Evolutionary conservation across 257 asterid genomes (phyloP).

Genomic region (Capsicum rhomboideum): DNA sequence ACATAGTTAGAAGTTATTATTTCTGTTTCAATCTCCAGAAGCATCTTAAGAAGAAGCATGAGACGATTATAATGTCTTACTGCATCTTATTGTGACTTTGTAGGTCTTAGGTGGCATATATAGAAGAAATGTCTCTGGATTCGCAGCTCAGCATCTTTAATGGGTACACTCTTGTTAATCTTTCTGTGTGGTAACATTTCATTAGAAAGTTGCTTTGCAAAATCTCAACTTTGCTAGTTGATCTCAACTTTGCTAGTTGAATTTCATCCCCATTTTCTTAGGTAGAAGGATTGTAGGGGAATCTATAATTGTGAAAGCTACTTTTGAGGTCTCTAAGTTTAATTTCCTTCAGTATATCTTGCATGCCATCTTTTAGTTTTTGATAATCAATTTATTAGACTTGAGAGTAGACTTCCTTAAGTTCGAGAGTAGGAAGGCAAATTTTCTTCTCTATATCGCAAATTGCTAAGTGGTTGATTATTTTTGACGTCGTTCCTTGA

Average conservation of each 20-base stretch:
- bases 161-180: conserved; percentile 40
- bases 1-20: not conserved
- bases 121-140: conserved; percentile 65
- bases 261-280: not conserved
- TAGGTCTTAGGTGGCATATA: conserved; percentile 90
- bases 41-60: not conserved
- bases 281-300: not conserved
- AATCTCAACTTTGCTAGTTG: too few relatives aligned
- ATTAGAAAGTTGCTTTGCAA: not conserved
- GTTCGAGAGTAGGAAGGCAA: not conserved
- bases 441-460: not conserved
- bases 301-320: not conserved
- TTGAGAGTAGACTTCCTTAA: not conserved
- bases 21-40: not conserved
- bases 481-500: not conserved
- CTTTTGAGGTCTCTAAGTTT: not conserved
- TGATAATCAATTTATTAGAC: not conserved
- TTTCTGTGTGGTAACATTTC: not conserved
- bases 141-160: conserved; percentile 91
- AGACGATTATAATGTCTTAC: conserved; percentile 5
- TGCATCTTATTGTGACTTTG: conserved; percentile 17
- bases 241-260: not conserved
- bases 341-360: not conserved
- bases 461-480: not conserved
- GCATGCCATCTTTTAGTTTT: not conserved